Base-by-base conservation (phyloP, 2,329 filamentous ascomycete species). In the Cordyceps fumosorosea region DNA sequence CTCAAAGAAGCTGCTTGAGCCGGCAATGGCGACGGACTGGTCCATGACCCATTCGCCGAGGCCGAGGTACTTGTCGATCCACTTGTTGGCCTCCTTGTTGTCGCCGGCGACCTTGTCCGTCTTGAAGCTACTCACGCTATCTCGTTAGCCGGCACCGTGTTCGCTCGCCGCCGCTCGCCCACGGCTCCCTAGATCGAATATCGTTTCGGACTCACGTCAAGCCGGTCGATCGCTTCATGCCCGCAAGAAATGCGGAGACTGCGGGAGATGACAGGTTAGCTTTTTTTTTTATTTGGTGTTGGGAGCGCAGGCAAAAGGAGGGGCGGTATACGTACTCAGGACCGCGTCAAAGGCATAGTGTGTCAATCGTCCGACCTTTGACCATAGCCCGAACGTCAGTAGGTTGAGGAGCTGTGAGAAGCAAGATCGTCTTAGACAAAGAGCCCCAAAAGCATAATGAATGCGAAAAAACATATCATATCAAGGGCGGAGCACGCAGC, bases 31-130 rank as follows among this genome's bases (percentile, higher is more conserved):
- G 37, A 98, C 91, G 34, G 92, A 96, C 79, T 96, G 90, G 76
- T 99, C 95, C 92, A 99, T 96, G 66, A 97, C 90, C 86, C 92
- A 96, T 80, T 99, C 95, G 69, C 95, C 95, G 20, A 97, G 88
- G 65, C 91, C 91, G 50, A 98, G 86, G 75, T 98, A 98, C 74
- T 89, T 93, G 72, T 93, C 89, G 67, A 98, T 86, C 92, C 93
- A 98, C 71, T 87, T 88, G 74, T 89, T 88, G 68, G 95, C 77
- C 65, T 93, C 89, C 74, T 91, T 90, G 75, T 87, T 93, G 63
- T 96, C 91, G 73, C 81, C 80, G 37, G 89, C 84, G 71, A 96
- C 84, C 69, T 88, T 87, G 67, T 97, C 92, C 70, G 89, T 88
- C 80, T 92, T 91, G 78, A 99, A 84, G 82, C 95, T 97, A 77